Evolutionary conservation across 2,329 filamentous ascomycete species (phyloP), one percentile per base, ranked within the genome.

Genomic region (Biscogniauxia marginata): DNA sequence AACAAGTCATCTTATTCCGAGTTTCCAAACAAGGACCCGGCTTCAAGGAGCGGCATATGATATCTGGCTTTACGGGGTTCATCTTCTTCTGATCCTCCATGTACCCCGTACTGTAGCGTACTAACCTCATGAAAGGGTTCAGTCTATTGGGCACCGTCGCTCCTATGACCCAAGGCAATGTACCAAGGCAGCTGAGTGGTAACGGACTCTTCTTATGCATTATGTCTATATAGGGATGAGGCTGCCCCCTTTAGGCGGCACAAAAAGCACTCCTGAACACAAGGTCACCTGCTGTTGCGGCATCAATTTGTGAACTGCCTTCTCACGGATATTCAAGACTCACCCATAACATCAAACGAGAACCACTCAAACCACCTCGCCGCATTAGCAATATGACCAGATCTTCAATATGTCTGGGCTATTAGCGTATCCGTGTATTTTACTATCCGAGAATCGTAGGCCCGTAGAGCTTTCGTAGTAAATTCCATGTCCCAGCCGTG

Each of bases 311-410:
- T 47, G 21, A 23, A 11, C 34, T 7, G 7, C 7, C 18, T 6
- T 46, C n/a, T n/a, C 19, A 3, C 4, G 11, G 19, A 20, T n/a
- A 8, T 16, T 5, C 50, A 34, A 43, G n/a, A 30, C 55, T 56
- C 50, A 63, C 59, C 61, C 61, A 63, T 62, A 5, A 62, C 57
- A 50, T 63, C 61, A 46, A 63, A 63, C 7, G 55, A 52, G 34
- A 52, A 63, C 61, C 57, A 60, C 43, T 60, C 53, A 16, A 63
- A 53, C 59, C 59, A 62, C 20, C 58, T 44, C 2, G 59, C 59
- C 7, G 58, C 25, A 43, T 63, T 59, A 23, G 60, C 48, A 13
- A 45, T 34, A 23, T 56, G 51, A 3, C 61, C 61, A 19, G n/a
- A 30, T 49, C 52, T 51, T 49, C 47, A 30, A 20, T 55, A 45